phyloP scores from a whole-genome alignment of 345 rosid species.

The Arabidopsis arenosa region DNA sequence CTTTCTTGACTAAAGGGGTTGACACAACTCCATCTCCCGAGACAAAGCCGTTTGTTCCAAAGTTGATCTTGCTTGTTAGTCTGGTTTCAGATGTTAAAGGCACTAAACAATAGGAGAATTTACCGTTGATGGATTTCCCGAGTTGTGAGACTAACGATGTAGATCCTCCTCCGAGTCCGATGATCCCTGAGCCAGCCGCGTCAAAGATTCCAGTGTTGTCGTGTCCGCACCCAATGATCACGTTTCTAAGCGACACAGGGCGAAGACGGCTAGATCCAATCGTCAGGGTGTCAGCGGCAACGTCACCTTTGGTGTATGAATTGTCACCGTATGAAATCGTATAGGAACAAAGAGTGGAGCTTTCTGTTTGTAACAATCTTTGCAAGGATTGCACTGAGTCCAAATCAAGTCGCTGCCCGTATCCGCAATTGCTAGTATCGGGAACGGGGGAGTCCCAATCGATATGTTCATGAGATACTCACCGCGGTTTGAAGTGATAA shows the following conservation, averaged over 20 bases:
- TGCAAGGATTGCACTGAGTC: conserved; percentile 49
- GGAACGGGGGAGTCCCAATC: conserved; percentile 37
- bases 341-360: conserved; percentile 46
- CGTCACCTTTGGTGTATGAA: conserved; percentile 17
- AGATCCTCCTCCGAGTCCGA: conserved; percentile 40
- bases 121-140: conserved; percentile 10
- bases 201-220: conserved; percentile 12
- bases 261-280: conserved; percentile 23
- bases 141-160: conserved; percentile 32
- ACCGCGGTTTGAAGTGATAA: background rate
- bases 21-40: conserved; percentile 30
- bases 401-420: conserved; percentile 49
- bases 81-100: conserved; percentile 3
- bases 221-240: conserved; percentile 36
- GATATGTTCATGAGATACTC: conserved; percentile 50
- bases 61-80: conserved; percentile 28
- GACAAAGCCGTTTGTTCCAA: conserved; percentile 18
- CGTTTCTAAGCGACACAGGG: conserved; percentile 2
- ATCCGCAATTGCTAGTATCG: conserved; percentile 41
- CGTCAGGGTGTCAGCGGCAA: conserved; percentile 32
- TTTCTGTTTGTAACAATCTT: conserved; percentile 40
- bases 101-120: conserved; percentile 42
- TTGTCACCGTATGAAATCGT: conserved; percentile 27
- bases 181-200: conserved; percentile 21
- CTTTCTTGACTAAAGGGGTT: conserved; percentile 21